Evolutionary conservation across 73 alveolate species (phyloP).

Genomic region (Uronychia binucleata): DNA sequence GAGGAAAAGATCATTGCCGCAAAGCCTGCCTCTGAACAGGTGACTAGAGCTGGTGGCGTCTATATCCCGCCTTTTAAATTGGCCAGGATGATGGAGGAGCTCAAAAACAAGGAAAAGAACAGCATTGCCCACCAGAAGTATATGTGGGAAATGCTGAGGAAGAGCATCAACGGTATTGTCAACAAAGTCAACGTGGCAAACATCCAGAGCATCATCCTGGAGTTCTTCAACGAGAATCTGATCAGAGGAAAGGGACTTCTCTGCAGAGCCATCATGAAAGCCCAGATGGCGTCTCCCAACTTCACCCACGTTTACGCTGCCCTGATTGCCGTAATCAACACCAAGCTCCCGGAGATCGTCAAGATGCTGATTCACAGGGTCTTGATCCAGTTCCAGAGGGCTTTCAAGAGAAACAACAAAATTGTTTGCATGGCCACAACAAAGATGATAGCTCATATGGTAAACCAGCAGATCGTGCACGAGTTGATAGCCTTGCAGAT

Average conservation of each 20-base stretch:
- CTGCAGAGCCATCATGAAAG: slow-evolving; percentile 93
- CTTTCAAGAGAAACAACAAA: slow-evolving; percentile 96
- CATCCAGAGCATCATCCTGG: slow-evolving; percentile 89
- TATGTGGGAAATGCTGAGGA: slow-evolving; percentile 98
- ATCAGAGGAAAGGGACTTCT: slow-evolving; percentile 98
- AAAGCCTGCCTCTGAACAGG: slow-evolving; percentile 16
- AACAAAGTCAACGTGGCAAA: slow-evolving; percentile 95
- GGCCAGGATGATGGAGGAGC: slow-evolving; percentile 89
- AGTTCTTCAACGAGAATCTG: slow-evolving; percentile 98
- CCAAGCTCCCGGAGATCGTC: slow-evolving; percentile 98
- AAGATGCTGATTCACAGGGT: slow-evolving; percentile 91
- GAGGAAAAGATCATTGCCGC: neutral
- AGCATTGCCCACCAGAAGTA: slow-evolving; percentile 94
- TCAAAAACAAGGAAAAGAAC: slow-evolving; percentile 87
- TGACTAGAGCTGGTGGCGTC: slow-evolving; percentile 91
- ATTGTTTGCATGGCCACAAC: slow-evolving; percentile 91
- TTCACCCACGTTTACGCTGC: slow-evolving; percentile 99
- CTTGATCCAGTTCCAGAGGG: slow-evolving; percentile 92
- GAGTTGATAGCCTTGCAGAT: slow-evolving; percentile 96
- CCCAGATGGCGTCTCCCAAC: slow-evolving; percentile 93
- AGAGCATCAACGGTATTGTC: slow-evolving; percentile 97
- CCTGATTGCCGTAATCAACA: slow-evolving; percentile 95
- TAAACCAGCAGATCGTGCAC: slow-evolving; percentile 95
- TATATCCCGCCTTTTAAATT: slow-evolving; percentile 96
- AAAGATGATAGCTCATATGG: slow-evolving; percentile 99